Conservation (phyloP, 2,329 filamentous ascomycete genomes). For the Fusarium cicatricum region DNA sequence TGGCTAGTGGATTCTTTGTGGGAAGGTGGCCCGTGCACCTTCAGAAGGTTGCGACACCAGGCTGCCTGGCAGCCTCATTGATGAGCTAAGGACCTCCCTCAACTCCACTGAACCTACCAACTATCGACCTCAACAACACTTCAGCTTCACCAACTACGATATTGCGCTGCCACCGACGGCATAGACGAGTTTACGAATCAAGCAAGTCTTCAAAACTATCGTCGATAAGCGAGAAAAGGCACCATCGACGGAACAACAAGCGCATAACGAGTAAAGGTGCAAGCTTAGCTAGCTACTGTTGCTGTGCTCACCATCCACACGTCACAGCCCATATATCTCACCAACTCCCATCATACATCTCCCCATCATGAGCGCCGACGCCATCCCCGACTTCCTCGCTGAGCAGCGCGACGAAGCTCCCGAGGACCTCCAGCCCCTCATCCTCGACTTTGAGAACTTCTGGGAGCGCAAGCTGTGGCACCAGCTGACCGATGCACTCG, state of each 20-base stretch:
- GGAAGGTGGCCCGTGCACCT: slow-evolving; percentile 35
- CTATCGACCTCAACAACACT: slow-evolving; percentile 21
- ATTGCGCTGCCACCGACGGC: slow-evolving; percentile 2
- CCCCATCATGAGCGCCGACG: slow-evolving; percentile 78
- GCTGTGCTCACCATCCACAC: slow-evolving; percentile 33
- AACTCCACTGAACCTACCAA: slow-evolving; percentile 31
- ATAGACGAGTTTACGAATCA: not conserved
- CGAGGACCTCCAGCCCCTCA: slow-evolving; percentile 85
- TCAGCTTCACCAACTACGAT: slow-evolving; percentile 2
- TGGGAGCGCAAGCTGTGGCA: slow-evolving; percentile 99
- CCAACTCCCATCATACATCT: slow-evolving; percentile 21
- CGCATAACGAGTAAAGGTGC: slow-evolving; percentile 23
- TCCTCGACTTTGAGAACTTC: slow-evolving; percentile 92
- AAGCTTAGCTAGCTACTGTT: slow-evolving; percentile 33
- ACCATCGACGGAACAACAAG: slow-evolving; percentile 1
- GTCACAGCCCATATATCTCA: slow-evolving; percentile 20
- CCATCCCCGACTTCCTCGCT: slow-evolving; percentile 89
- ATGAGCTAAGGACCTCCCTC: slow-evolving; percentile 33
- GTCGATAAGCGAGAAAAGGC: not conserved
- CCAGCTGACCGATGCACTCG: slow-evolving; percentile 89
- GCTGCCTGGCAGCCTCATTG: slow-evolving; percentile 52
- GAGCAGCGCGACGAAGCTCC: slow-evolving; percentile 89
- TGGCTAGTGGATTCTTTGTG: slow-evolving; percentile 5
- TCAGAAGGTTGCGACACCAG: slow-evolving; percentile 46
- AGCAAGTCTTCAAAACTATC: not conserved